phyloP scores from a whole-genome alignment of 2,329 filamentous ascomycete species.

The Penicillium palitans region DNA sequence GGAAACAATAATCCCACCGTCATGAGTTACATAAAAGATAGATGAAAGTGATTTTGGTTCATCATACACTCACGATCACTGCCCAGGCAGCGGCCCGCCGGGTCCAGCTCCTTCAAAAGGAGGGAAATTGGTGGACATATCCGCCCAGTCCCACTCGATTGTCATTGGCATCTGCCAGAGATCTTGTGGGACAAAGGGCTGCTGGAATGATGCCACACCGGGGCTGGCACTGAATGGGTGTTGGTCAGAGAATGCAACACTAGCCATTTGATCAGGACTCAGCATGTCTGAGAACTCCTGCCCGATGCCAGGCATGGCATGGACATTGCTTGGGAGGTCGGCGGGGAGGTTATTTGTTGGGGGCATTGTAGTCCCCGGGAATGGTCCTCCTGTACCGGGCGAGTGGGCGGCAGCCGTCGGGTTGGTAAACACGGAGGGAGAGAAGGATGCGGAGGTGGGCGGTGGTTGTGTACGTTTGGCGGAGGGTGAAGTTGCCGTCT shows the following conservation, averaged over 20 bases:
- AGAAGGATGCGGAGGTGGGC: conserved; percentile 25
- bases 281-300: conserved; percentile 43
- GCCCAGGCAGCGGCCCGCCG: conserved; percentile 26
- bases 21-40: conserved; percentile 11
- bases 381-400: conserved; percentile 23
- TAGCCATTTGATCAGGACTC: conserved; percentile 36
- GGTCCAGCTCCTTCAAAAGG: conserved; percentile 32
- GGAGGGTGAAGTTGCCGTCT: conserved; percentile 22
- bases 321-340: conserved; percentile 29
- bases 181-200: conserved; percentile 88
- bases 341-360: conserved; percentile 24
- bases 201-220: conserved; percentile 61
- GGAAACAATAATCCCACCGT: background rate
- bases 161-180: conserved; percentile 96
- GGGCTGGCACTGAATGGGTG: conserved; percentile 32
- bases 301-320: conserved; percentile 32
- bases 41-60: conserved; percentile 7
- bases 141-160: conserved; percentile 81
- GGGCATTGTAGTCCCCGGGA: conserved; percentile 28
- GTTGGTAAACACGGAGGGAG: conserved; percentile 29
- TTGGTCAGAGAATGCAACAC: conserved; percentile 35
- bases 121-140: conserved; percentile 44
- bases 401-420: conserved; percentile 19
- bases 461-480: conserved; percentile 29
- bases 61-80: conserved; percentile 27